These are phyloP conservation scores for Diaporthe citri DNA, from an alignment of 2,329 filamentous ascomycete species.

Conservation along the genomic window DNA sequence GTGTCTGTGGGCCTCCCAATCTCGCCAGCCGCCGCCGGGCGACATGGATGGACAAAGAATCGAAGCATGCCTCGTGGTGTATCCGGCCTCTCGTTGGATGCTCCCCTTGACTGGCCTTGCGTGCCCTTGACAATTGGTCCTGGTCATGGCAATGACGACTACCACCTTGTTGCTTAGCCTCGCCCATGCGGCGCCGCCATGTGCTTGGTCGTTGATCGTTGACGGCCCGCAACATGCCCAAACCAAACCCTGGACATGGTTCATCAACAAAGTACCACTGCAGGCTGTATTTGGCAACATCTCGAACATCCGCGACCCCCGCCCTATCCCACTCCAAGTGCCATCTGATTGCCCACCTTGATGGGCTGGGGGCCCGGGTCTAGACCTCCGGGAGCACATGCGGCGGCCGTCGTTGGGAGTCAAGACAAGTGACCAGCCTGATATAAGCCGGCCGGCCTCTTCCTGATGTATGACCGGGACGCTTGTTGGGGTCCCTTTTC, in stretches of 20 bases:
- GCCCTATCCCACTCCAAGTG: background rate
- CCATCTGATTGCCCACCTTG: background rate
- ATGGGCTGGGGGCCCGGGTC: constrained; percentile 4
- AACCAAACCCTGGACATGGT: constrained; percentile 17
- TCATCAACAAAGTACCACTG: background rate
- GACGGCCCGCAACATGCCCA: constrained; percentile 22
- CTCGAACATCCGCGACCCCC: constrained; percentile 14
- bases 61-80: constrained; percentile 11
- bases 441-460: constrained; percentile 29
- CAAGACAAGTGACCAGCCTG: background rate
- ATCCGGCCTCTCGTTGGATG: constrained; percentile 27
- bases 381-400: constrained; percentile 24
- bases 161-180: constrained; percentile 4
- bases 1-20: constrained; percentile 22
- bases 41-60: constrained; percentile 10
- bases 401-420: constrained; percentile 1
- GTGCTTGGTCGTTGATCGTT: constrained; percentile 6
- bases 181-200: background rate
- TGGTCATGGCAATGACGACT: constrained; percentile 19
- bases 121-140: constrained; percentile 8
- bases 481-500: constrained; percentile 29
- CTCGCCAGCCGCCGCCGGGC: constrained; percentile 23
- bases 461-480: background rate
- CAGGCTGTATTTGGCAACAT: constrained; percentile 32
- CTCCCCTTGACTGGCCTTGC: background rate